Percentiles rank a stretch among this genome's conserved stretches.
phyloP scores from a whole-genome alignment of 495 filamentous ascomycete species.

The Aspergillus wentii region DNA sequence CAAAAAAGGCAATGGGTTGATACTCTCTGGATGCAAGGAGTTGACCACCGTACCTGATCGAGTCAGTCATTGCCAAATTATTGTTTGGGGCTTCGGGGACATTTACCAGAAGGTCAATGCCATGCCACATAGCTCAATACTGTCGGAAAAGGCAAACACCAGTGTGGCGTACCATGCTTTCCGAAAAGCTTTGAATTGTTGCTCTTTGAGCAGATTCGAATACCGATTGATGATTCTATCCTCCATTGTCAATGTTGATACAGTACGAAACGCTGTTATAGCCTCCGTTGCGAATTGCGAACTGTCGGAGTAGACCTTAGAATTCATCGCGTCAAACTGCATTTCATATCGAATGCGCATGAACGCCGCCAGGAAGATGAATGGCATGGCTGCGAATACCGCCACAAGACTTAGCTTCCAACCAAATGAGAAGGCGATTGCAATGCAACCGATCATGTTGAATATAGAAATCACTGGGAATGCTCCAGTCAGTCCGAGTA shows the following conservation, averaged over 20 bases:
- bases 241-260: conserved; percentile 52
- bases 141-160: conserved; percentile 33
- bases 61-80: neutral
- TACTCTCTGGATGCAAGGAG: conserved; percentile 43
- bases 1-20: conserved; percentile 46
- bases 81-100: no score
- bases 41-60: conserved; percentile 33
- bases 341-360: conserved; percentile 47
- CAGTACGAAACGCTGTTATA: conserved; percentile 51
- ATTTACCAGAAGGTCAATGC: conserved; percentile 48
- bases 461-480: conserved; percentile 36
- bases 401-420: conserved; percentile 60
- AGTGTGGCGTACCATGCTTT: conserved; percentile 43
- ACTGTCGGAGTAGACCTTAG: conserved; percentile 49
- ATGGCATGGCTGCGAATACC: conserved; percentile 48
- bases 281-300: conserved; percentile 56
- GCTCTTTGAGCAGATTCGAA: conserved; percentile 39
- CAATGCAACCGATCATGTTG: conserved; percentile 49
- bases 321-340: conserved; percentile 52
- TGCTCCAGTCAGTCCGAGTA: conserved; percentile 43
- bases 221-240: conserved; percentile 43
- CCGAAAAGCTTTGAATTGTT: conserved; percentile 45
- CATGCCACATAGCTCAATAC: conserved; percentile 46
- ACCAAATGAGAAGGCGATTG: conserved; percentile 52
- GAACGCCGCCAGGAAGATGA: conserved; percentile 49